A percentile compares a stretch with the other conserved stretches of the same genome.
Evolutionary conservation across 83 land plant genomes (phyloP).

Genomic region (Picea abies): DNA sequence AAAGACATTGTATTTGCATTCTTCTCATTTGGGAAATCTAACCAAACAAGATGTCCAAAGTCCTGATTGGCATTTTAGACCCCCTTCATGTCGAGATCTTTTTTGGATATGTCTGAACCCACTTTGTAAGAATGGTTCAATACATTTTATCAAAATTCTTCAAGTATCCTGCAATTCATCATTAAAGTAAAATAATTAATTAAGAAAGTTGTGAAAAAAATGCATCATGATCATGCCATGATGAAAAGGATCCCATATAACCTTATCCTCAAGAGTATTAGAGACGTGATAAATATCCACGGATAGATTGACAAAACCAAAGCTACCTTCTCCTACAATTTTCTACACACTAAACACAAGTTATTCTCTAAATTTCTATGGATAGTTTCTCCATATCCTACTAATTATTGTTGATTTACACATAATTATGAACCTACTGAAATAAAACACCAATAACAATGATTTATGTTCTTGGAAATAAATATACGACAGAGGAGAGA

Average conservation of each 20-base stretch:
- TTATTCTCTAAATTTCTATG: slow-evolving; percentile 3
- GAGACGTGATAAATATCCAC: slow-evolving; percentile 78
- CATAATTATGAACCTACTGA: neutral
- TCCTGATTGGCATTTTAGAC: slow-evolving; percentile 51
- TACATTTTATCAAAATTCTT: no score
- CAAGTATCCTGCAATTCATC: no score
- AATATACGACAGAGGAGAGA: no score
- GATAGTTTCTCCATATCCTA: neutral
- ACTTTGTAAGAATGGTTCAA: no score
- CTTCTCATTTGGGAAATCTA: slow-evolving; percentile 64
- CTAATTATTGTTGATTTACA: neutral
- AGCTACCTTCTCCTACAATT: slow-evolving; percentile 74
- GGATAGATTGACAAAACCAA: slow-evolving; percentile 72
- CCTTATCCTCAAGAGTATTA: slow-evolving; percentile 65
- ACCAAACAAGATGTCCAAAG: slow-evolving; percentile 62
- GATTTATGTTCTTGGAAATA: neutral
- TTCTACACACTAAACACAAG: slow-evolving; percentile 67
- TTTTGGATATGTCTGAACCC: slow-evolving; percentile 3
- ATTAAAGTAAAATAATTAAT: no score
- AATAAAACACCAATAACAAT: no score
- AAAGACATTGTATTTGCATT: slow-evolving; percentile 69
- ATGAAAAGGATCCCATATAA: slow-evolving; percentile 83
- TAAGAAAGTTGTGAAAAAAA: neutral
- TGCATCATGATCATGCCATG: slow-evolving; percentile 36
- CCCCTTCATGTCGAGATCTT: slow-evolving; percentile 57